A percentile compares a stretch with the other conserved stretches of the same genome.
phyloP scores from a whole-genome alignment of 495 filamentous ascomycete species.

The Rusavskia elegans region DNA sequence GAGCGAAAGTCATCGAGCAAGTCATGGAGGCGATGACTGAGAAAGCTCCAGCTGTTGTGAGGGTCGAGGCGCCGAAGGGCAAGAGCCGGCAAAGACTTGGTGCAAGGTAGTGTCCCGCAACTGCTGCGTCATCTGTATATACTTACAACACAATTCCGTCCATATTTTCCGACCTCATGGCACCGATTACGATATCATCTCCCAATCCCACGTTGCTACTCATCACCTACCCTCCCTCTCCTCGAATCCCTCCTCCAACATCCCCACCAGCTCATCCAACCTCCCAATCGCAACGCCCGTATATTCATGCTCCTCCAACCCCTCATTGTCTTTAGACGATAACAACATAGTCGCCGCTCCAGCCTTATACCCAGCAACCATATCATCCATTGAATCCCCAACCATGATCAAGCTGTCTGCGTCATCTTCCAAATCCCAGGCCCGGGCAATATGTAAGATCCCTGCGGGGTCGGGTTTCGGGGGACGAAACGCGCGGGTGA shows the following conservation, averaged over 20 bases:
- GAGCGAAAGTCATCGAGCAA: constrained; percentile 31
- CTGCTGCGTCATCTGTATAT: background rate
- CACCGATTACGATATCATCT: too few relatives aligned
- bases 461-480: constrained; percentile 86
- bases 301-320: constrained; percentile 58
- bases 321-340: constrained; percentile 60
- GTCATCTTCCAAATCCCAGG: constrained; percentile 49
- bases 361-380: constrained; percentile 71
- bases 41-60: background rate
- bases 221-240: constrained; percentile 21
- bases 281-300: constrained; percentile 54
- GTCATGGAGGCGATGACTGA: constrained; percentile 21
- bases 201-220: too few relatives aligned
- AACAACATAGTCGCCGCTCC: constrained; percentile 84
- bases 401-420: constrained; percentile 44
- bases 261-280: constrained; percentile 54
- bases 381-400: constrained; percentile 86
- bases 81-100: background rate
- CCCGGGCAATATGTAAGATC: constrained; percentile 63
- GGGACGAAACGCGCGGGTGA: constrained; percentile 69
- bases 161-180: too few relatives aligned
- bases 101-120: background rate
- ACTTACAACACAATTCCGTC: background rate
- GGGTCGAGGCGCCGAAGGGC: background rate
- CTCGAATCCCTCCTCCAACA: constrained; percentile 53